Percentiles rank a stretch among this genome's conserved stretches.
These are phyloP conservation scores for Ascoidea rubescens DNA, from an alignment of 805 yeast genomes.

Conservation along the genomic window DNA sequence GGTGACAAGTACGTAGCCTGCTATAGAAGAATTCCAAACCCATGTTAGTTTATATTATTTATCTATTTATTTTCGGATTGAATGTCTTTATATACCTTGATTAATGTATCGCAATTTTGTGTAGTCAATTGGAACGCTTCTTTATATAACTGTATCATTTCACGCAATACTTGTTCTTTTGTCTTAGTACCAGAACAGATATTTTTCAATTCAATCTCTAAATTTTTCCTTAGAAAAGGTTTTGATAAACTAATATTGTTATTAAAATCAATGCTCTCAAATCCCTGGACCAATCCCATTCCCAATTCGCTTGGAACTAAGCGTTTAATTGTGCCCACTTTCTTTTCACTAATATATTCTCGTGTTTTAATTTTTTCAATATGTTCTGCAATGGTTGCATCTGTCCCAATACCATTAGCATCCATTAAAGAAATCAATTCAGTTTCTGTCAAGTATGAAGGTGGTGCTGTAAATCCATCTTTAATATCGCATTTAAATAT, in stretches of 20 bases:
- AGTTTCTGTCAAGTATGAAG: conserved; percentile 76
- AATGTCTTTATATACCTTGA: conserved; percentile 19
- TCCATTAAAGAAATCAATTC: conserved; percentile 92
- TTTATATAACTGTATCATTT: conserved; percentile 41
- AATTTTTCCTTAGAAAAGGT: conserved; percentile 68
- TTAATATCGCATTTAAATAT: conserved; percentile 44
- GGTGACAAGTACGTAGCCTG: conserved; percentile 88
- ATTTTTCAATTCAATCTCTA: conserved; percentile 52
- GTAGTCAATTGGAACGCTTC: conserved; percentile 42
- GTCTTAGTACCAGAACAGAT: conserved; percentile 54
- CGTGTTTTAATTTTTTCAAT: conserved; percentile 66
- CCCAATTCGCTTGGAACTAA: conserved; percentile 77
- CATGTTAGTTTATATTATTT: conserved; percentile 13
- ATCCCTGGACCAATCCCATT: conserved; percentile 76
- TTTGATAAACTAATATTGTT: conserved; percentile 66
- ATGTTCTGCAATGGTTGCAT: conserved; percentile 98
- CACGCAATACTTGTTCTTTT: conserved; percentile 38
- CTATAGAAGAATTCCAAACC: conserved; percentile 57
- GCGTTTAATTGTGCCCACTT: conserved; percentile 23
- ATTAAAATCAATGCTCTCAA: conserved; percentile 57
- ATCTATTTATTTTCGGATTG: conserved; percentile 2
- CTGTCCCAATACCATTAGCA: conserved; percentile 95
- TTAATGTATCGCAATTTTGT: conserved; percentile 24
- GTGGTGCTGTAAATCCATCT: conserved; percentile 72
- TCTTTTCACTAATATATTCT: conserved; percentile 44